A percentile compares a stretch with the other conserved stretches of the same genome.
Conservation (phyloP, 495 filamentous ascomycete species). For the Trichoderma asperelloides region DNA sequence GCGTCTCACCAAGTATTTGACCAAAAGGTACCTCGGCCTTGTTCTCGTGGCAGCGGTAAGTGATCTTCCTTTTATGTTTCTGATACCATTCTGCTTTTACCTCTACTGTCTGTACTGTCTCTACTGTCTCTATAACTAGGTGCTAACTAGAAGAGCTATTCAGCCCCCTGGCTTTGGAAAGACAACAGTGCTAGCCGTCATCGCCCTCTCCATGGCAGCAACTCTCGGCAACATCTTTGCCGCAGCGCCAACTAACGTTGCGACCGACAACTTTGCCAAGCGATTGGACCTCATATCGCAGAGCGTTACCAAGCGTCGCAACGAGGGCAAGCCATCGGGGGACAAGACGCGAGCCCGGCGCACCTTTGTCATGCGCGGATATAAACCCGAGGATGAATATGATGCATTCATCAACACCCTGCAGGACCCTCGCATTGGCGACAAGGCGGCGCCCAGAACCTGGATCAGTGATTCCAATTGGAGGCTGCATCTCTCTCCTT, state of each 20-base stretch:
- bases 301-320: neutral
- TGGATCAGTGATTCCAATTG: neutral
- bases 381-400: neutral
- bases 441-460: neutral
- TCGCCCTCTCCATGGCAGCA: conserved; percentile 8
- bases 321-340: neutral
- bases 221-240: neutral
- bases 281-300: neutral
- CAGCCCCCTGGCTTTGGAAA: conserved; percentile 14
- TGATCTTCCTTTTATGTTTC: neutral
- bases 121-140: neutral
- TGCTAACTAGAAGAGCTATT: neutral
- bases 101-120: neutral
- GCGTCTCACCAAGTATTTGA: conserved; percentile 7
- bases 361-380: conserved; percentile 7
- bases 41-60: conserved; percentile 10
- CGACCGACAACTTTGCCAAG: conserved; percentile 11
- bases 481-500: neutral
- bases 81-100: too few species aligned
- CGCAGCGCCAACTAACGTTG: conserved; percentile 8
- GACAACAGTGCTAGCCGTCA: neutral
- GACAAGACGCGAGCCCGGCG: neutral
- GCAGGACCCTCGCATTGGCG: neutral
- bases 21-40: neutral
- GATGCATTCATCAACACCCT: neutral